Conservation (phyloP, 495 filamentous ascomycete species). For the Sporormia fimetaria region DNA sequence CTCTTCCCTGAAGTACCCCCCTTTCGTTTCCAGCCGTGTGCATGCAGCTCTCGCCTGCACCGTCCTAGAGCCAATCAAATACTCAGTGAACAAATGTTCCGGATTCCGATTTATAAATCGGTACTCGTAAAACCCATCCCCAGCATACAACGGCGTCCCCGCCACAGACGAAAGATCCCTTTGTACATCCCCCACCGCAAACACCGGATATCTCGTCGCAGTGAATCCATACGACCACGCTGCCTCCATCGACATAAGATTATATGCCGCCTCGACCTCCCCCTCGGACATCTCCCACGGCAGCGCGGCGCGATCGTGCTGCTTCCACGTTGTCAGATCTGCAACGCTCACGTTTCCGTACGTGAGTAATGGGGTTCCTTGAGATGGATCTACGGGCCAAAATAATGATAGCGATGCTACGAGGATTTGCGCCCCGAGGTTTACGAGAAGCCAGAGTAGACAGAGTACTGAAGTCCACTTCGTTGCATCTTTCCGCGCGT, state of each 20-base stretch:
- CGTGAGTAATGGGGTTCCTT: slow-evolving; percentile 12
- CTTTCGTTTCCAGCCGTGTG: background rate
- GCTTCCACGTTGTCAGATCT: slow-evolving; percentile 13
- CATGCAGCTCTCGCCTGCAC: slow-evolving; percentile 11
- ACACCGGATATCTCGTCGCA: slow-evolving; percentile 6
- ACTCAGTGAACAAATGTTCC: slow-evolving; percentile 9
- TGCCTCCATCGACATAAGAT: slow-evolving; percentile 1
- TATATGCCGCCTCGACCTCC: background rate
- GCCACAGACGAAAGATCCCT: background rate
- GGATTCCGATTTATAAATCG: slow-evolving; percentile 20
- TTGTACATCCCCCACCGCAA: background rate
- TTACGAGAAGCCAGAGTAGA: slow-evolving; percentile 17
- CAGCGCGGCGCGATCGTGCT: too few species aligned
- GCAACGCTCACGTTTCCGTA: slow-evolving; percentile 16
- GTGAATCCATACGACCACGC: slow-evolving; percentile 13
- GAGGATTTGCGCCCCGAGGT: slow-evolving; percentile 23
- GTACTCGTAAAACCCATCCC: slow-evolving; percentile 19
- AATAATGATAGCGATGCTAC: slow-evolving; percentile 21
- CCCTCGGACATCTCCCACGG: too few species aligned
- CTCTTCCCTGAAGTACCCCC: background rate
- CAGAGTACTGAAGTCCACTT: slow-evolving; percentile 16
- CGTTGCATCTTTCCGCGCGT: slow-evolving; percentile 16
- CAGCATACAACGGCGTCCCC: slow-evolving; percentile 11
- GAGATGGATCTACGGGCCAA: slow-evolving; percentile 23
- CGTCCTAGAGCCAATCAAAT: slow-evolving; percentile 4